These are phyloP conservation scores for Carallia brachiata DNA, from an alignment of 345 rosid genomes.

Conservation along the genomic window DNA sequence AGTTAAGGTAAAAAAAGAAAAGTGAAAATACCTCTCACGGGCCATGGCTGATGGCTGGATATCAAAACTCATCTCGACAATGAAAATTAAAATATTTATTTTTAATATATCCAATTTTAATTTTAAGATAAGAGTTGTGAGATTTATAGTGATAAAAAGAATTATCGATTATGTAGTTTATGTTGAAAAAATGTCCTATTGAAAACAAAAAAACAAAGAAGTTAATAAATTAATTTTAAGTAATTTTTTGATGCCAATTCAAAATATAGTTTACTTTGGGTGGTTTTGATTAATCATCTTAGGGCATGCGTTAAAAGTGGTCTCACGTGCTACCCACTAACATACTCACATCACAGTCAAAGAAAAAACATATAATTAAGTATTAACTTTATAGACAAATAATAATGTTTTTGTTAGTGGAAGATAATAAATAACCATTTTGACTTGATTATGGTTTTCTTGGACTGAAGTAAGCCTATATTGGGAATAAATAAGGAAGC, in stretches of 20 bases:
- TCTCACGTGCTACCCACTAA: conserved; percentile 50
- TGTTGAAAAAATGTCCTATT: too few relatives aligned
- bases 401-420: neutral
- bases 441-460: conserved; percentile 13
- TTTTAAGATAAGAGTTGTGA: too few relatives aligned
- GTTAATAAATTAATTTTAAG: too few relatives aligned
- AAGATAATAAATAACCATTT: conserved; percentile 19
- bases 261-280: neutral
- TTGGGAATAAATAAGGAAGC: neutral
- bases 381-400: neutral
- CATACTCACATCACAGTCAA: neutral
- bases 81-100: too few relatives aligned
- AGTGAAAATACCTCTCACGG: too few relatives aligned
- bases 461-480: neutral
- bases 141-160: too few relatives aligned
- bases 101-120: too few relatives aligned
- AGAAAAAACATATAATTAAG: neutral
- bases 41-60: too few relatives aligned
- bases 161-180: too few relatives aligned
- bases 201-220: neutral
- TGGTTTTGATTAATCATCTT: neutral
- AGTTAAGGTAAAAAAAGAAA: too few relatives aligned
- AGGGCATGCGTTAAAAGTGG: conserved; percentile 50
- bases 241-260: too few relatives aligned
- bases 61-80: too few relatives aligned